Percentiles rank a stretch among this genome's conserved stretches.
Evolutionary conservation across 2,329 filamentous ascomycete species (phyloP).

Genomic region (Penicillium concentricum): DNA sequence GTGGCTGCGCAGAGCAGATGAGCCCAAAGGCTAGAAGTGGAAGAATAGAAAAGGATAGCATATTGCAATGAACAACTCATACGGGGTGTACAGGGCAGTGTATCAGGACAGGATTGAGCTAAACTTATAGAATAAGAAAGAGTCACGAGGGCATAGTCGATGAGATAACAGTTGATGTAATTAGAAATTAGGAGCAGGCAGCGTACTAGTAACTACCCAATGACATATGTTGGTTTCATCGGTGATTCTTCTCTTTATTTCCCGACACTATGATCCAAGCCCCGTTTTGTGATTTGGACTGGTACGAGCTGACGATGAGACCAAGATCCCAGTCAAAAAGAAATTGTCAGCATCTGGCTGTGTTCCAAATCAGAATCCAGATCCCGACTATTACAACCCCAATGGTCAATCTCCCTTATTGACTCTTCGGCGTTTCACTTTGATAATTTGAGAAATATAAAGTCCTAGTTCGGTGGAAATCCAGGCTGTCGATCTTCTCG

Average conservation of each 20-base stretch:
- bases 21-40: not conserved
- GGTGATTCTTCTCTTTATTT: not conserved
- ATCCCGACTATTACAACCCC: not conserved
- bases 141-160: not conserved
- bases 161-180: not conserved
- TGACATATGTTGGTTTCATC: not conserved
- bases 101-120: not conserved
- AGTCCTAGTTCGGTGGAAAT: not conserved
- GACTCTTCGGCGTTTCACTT: not conserved
- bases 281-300: conserved; percentile 1
- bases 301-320: conserved; percentile 1
- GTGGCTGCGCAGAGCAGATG: conserved; percentile 6
- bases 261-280: not conserved
- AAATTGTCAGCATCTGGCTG: not conserved
- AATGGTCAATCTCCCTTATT: not conserved
- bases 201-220: not conserved
- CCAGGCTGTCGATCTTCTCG: not conserved
- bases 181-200: not conserved
- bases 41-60: not conserved
- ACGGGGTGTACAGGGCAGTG: not conserved
- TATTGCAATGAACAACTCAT: not conserved
- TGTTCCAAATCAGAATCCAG: not conserved
- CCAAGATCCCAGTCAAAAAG: not conserved
- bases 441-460: conserved; percentile 1
- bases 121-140: not conserved